Evolutionary conservation across 345 rosid species (phyloP), one percentile per base, ranked within the genome.

Genomic region (Ceriops zippeliana): DNA sequence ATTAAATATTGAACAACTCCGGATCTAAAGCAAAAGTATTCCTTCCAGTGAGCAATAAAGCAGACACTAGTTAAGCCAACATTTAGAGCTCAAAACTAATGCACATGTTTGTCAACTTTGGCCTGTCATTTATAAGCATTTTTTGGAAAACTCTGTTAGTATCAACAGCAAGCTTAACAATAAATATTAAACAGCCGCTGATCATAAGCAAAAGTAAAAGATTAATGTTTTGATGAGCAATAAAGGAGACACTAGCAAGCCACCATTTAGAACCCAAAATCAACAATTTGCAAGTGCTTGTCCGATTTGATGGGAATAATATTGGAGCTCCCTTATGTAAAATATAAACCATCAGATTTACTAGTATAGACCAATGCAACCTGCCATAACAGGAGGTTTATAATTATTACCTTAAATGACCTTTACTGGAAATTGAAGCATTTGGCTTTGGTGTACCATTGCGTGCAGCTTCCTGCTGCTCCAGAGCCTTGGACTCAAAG

Each of bases 371-470:
- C 57, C 67, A 22, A 21, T 38, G 51, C 24, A 46, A 57, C 30
- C 53, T 8, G 10, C 8, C 8, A 22, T 49, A 52, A 30, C 53
- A 57, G 20, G 54, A 27, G 26, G 61, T 22, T 9, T 26, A 51
- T 32, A 47, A 63, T 56, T 62, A 69, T 67, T 63, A 77, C 80
- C 80, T 77, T 58, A 77, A 72, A 69, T 77, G 80, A 8, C 80
- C 80, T 77, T 77, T 77, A 38, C 80, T 77, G 38, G 80, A 77
- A 49, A 77, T 77, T 28, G 80, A 77, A 60, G 80, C 80, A 72
- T 77, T 76, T 34, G 80, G 76, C 62, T 77, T 77, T 53, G 80
- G 76, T 13, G 80, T 72, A 26, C 80, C 80, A 59, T 72, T 77
- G 47, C 80, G 76, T 32, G 80, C 73, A 22, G 80, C 80, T 77